Conservation (phyloP, 768 basidiomycete genomes). For the Boletus huronensis region DNA sequence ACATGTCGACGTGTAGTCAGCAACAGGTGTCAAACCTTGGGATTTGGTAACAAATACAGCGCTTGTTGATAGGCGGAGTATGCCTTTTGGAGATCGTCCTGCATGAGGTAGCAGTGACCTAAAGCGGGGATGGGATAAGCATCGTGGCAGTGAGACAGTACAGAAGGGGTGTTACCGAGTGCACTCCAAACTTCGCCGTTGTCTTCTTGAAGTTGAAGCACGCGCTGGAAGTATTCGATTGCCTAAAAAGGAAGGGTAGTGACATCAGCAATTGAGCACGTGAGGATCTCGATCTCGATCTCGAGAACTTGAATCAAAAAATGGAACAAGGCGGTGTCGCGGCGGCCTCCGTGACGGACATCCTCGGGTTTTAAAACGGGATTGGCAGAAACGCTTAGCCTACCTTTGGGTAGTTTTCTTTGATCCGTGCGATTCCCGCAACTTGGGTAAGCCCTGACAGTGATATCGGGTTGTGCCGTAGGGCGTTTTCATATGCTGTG, state of each 20-base stretch:
- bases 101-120: constrained; percentile 99
- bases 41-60: constrained; percentile 90
- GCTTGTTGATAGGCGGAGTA: constrained; percentile 99
- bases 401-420: constrained; percentile 96
- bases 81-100: constrained; percentile 97
- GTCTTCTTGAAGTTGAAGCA: constrained; percentile 85
- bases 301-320: constrained; percentile 2
- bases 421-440: constrained; percentile 94
- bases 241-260: constrained; percentile 54
- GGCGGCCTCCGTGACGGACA: constrained; percentile 26
- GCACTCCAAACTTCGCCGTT: constrained; percentile 99
- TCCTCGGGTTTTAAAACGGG: constrained; percentile 31
- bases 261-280: constrained; percentile 31
- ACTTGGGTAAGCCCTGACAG: constrained; percentile 89
- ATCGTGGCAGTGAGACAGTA: constrained; percentile 11
- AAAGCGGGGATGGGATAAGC: constrained; percentile 15
- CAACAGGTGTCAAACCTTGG: constrained; percentile 59
- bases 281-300: constrained; percentile 31
- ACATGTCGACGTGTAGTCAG: neutral
- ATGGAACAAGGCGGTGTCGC: constrained; percentile 17
- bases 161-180: constrained; percentile 54
- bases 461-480: constrained; percentile 92
- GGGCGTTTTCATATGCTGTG: constrained; percentile 89
- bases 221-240: constrained; percentile 94
- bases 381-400: constrained; percentile 33